Evolutionary conservation across 768 basidiomycete species (phyloP), one percentile per base, ranked within the genome.

Genomic region (Leccinum sublutescens): DNA sequence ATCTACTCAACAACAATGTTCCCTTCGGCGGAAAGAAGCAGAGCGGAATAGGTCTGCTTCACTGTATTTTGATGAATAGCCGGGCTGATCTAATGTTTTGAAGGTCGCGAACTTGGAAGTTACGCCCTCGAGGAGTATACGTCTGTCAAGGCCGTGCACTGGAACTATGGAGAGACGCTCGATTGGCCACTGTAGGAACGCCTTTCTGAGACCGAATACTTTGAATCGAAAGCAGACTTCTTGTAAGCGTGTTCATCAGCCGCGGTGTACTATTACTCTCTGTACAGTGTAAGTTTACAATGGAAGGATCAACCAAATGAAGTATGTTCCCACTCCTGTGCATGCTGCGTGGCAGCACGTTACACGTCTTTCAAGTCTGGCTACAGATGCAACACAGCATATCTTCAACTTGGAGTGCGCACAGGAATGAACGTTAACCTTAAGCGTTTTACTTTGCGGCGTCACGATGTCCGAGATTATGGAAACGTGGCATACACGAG

Each of bases 21-120:
- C 96, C 96, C 1, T 98, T 98, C 68, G 95, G 96, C 38, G 96
- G 95, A 23, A 96, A 91, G 79, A 96, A 95, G 75, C 89, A 92
- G 71, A 91, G 89, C 47, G 94, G 94, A 54, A 86, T 91, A 67
- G 88, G 91, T 89, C 64, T 58, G 65, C 54, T 8, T 0, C 38
- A 3, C 14, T 23, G 3, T 15, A 54, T 50, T 34, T 43, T n/a
- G 43, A 27, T 40, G 21, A 19, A 45, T 54, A n/a, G 59, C 11
- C 43, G 5, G 19, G 31, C 25, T 57, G 19, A 66, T 50, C 60
- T 62, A 47, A 66, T 40, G 7, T 29, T n/a, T 19, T 50, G 21
- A 71, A 89, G 95, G 93, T 43, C 86, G 93, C 55, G 93, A 95
- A 71, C 84, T 95, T 56, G 93, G 93, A 45, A 86, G 86, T 69